Evolutionary conservation across 108 stramenopile genomes (phyloP).

Genomic region (Seminavis robusta): DNA sequence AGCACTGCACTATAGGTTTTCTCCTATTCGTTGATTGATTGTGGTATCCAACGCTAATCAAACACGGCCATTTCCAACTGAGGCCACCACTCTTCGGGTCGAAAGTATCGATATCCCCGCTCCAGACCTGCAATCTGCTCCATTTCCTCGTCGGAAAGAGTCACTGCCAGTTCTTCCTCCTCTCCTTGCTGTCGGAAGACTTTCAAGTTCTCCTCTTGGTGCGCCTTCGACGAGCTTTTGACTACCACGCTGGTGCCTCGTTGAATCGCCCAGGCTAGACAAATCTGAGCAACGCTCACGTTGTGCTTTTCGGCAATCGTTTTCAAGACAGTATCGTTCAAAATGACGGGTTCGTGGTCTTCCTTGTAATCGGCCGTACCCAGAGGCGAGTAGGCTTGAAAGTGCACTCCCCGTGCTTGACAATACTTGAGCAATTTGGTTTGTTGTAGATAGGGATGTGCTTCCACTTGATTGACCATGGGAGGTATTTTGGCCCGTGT

Average conservation of each 20-base stretch:
- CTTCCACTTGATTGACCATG: conserved; percentile 85
- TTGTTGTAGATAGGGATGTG: conserved; percentile 85
- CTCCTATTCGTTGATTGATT: no score
- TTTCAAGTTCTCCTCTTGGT: conserved; percentile 54
- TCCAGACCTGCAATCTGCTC: conserved; percentile 47
- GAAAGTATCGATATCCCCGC: conserved; percentile 64
- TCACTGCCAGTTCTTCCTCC: not conserved
- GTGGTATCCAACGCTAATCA: no score
- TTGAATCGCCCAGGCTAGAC: conserved; percentile 71
- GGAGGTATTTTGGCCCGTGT: conserved; percentile 56
- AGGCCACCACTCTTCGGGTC: conserved; percentile 81
- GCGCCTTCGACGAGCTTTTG: conserved; percentile 51
- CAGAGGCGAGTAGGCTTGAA: conserved; percentile 84
- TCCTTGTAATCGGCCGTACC: conserved; percentile 70
- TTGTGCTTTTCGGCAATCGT: conserved; percentile 38
- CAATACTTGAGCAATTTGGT: conserved; percentile 67
- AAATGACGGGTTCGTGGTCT: conserved; percentile 40
- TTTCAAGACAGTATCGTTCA: conserved; percentile 50
- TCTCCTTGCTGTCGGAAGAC: no score
- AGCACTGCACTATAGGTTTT: no score
- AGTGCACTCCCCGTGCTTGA: conserved; percentile 50
- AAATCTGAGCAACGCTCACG: conserved; percentile 53
- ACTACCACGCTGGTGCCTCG: conserved; percentile 55
- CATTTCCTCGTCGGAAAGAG: conserved; percentile 50
- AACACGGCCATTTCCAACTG: conserved; percentile 59